Evolutionary conservation across 371 early-diverging fungal species (phyloP).

Genomic region (Lichtheimia ramosa): DNA sequence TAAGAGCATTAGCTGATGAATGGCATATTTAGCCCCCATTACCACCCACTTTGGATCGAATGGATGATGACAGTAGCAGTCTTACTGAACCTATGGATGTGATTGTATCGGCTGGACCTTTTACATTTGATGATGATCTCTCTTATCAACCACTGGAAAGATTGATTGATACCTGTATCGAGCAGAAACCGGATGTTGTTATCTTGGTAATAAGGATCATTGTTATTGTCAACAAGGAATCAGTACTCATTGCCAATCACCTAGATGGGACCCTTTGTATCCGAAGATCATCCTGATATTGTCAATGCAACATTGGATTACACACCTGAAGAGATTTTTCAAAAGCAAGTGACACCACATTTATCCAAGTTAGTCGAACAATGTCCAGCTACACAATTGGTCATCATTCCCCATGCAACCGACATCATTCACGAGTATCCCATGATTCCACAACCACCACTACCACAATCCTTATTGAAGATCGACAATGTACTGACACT

Average conservation of each 20-base stretch:
- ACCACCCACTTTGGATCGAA: constrained; percentile 16
- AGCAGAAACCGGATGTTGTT: constrained; percentile 75
- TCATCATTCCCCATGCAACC: constrained; percentile 75
- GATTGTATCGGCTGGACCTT: constrained; percentile 83
- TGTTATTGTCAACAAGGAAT: not conserved
- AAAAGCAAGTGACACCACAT: constrained; percentile 49
- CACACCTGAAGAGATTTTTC: constrained; percentile 69
- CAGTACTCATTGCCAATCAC: not conserved
- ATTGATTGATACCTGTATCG: constrained; percentile 56
- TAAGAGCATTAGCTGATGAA: not conserved
- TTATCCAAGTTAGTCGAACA: constrained; percentile 39
- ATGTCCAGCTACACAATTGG: constrained; percentile 45
- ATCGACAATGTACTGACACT: constrained; percentile 52
- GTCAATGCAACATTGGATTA: constrained; percentile 52
- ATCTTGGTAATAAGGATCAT: constrained; percentile 53
- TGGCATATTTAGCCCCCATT: constrained; percentile 28
- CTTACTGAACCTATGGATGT: constrained; percentile 58
- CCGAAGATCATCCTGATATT: constrained; percentile 30
- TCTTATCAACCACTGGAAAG: constrained; percentile 79
- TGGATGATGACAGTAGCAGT: not conserved
- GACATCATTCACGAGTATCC: constrained; percentile 73
- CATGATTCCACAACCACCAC: constrained; percentile 84
- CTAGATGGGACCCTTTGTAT: constrained; percentile 19
- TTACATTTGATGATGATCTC: constrained; percentile 73
- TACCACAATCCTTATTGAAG: constrained; percentile 29